Percentiles rank a stretch among this genome's conserved stretches.
Evolutionary conservation across 371 early-diverging fungal genomes (phyloP).

Genomic region (Amoeboaphelidium protococcarum): DNA sequence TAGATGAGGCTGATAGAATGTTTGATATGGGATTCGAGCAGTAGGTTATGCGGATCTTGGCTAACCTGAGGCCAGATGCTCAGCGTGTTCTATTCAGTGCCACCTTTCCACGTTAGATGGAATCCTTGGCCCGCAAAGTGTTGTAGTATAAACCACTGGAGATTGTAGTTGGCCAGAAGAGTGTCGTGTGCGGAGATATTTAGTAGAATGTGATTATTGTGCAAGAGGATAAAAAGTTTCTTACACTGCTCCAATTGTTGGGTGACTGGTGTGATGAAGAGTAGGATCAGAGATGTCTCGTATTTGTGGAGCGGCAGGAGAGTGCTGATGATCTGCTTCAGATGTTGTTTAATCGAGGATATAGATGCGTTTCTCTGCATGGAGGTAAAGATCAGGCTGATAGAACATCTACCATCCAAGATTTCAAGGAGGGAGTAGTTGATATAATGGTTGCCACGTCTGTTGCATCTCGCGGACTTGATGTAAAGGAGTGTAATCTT

Average conservation of each 20-base stretch:
- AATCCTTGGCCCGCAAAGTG: slow-evolving; percentile 80
- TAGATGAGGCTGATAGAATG: slow-evolving; percentile 97
- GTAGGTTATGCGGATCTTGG: slow-evolving; percentile 89
- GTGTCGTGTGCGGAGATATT: slow-evolving; percentile 64
- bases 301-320: slow-evolving; percentile 90
- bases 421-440: slow-evolving; percentile 67
- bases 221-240: slow-evolving; percentile 48
- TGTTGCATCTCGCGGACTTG: slow-evolving; percentile 98
- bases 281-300: slow-evolving; percentile 32
- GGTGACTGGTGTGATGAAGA: slow-evolving; percentile 39
- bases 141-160: slow-evolving; percentile 64
- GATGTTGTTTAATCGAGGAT: slow-evolving; percentile 57
- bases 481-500: slow-evolving; percentile 81
- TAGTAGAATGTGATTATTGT: slow-evolving; percentile 64
- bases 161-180: slow-evolving; percentile 77
- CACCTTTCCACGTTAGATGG: slow-evolving; percentile 91
- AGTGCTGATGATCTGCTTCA: slow-evolving; percentile 66
- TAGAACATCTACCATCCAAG: slow-evolving; percentile 67
- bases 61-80: slow-evolving; percentile 69
- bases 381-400: slow-evolving; percentile 93
- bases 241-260: slow-evolving; percentile 56
- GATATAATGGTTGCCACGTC: slow-evolving; percentile 90
- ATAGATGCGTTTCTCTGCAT: slow-evolving; percentile 73
- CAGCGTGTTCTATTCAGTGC: slow-evolving; percentile 88
- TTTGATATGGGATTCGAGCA: slow-evolving; percentile 96